Conservation (phyloP, 768 basidiomycete species). For the Pisolithus tinctorius region DNA sequence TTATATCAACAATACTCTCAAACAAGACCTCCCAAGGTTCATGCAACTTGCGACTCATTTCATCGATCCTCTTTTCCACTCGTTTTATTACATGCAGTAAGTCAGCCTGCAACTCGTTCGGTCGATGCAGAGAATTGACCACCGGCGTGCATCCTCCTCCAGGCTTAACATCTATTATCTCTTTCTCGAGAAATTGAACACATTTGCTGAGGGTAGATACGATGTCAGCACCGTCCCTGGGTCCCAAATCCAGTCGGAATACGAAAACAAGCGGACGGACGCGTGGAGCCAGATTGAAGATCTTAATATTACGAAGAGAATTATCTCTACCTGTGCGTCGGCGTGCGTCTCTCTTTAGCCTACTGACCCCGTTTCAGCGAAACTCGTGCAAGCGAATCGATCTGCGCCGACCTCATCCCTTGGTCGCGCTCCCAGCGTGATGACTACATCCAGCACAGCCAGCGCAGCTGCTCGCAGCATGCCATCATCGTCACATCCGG, state of each 20-base stretch:
- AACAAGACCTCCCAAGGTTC: constrained; percentile 91
- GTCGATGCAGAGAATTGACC: background rate
- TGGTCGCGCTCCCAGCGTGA: constrained; percentile 22
- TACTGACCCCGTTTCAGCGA: constrained; percentile 37
- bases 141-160: background rate
- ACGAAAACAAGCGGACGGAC: constrained; percentile 79
- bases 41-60: constrained; percentile 82
- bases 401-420: constrained; percentile 29
- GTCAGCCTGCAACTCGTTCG: constrained; percentile 27
- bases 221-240: constrained; percentile 59
- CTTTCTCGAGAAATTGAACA: constrained; percentile 88
- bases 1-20: constrained; percentile 83
- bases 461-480: constrained; percentile 19
- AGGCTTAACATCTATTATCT: constrained; percentile 93
- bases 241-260: constrained; percentile 68
- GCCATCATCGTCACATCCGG: constrained; percentile 14
- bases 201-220: constrained; percentile 77
- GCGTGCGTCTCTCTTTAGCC: background rate
- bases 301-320: constrained; percentile 74
- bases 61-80: constrained; percentile 96
- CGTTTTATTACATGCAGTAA: constrained; percentile 99
- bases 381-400: constrained; percentile 56
- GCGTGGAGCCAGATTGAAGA: constrained; percentile 73
- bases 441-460: constrained; percentile 22
- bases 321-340: constrained; percentile 76